These are phyloP conservation scores for Spathaspora sp. DNA, from an alignment of 805 yeast species.

Conservation along the genomic window DNA sequence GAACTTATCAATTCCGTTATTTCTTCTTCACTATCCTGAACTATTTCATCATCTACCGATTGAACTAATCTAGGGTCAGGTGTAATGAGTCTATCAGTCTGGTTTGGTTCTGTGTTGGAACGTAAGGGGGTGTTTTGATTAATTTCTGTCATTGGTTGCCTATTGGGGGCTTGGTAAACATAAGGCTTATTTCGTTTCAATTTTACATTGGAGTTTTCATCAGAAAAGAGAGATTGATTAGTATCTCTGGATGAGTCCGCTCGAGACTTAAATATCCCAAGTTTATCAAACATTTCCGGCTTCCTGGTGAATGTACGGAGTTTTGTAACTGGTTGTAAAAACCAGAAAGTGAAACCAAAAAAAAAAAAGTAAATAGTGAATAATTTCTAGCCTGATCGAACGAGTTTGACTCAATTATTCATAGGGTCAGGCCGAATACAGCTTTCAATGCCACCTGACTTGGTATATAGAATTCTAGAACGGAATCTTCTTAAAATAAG, in stretches of 20 bases:
- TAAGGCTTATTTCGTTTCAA: background rate
- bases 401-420: background rate
- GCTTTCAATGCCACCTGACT: too few species aligned
- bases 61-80: background rate
- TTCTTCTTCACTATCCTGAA: conserved; percentile 18
- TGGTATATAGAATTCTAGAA: too few species aligned
- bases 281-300: background rate
- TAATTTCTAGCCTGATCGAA: background rate
- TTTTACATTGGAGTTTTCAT: background rate
- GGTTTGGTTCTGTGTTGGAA: conserved; percentile 1
- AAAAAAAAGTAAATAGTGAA: background rate
- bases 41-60: conserved; percentile 1
- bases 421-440: too few species aligned
- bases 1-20: conserved; percentile 7
- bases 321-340: background rate
- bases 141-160: background rate
- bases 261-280: background rate
- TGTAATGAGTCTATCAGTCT: background rate
- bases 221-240: background rate
- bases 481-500: too few species aligned
- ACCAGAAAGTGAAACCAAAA: background rate
- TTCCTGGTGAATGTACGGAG: background rate
- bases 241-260: background rate
- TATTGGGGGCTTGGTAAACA: background rate
- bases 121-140: background rate